A percentile compares a stretch with the other conserved stretches of the same genome.
phyloP scores from a whole-genome alignment of 1,284 basidiomycete genomes.

The Cryptococcus sp. region DNA sequence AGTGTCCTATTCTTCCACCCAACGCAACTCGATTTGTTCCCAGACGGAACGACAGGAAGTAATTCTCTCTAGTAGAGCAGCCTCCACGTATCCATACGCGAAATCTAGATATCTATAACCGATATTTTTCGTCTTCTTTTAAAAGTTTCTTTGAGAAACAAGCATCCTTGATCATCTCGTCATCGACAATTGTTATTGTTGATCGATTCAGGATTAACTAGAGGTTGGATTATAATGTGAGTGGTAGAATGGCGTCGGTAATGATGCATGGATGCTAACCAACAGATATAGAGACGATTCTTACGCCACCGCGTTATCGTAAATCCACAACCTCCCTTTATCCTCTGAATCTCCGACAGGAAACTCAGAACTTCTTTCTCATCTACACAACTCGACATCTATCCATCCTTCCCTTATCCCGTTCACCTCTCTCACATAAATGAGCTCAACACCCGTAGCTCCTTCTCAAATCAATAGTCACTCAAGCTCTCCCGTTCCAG shows the following conservation, averaged over 20 bases:
- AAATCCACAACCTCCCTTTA: background rate
- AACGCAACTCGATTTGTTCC: background rate
- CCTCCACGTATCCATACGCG: too few relatives aligned
- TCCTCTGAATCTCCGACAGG: background rate
- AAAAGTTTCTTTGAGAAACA: too few relatives aligned
- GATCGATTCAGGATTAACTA: too few relatives aligned
- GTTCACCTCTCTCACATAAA: constrained; percentile 15
- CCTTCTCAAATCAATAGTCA: constrained; percentile 14
- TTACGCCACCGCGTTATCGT: background rate
- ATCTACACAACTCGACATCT: background rate
- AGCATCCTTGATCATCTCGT: too few relatives aligned
- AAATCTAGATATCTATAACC: too few relatives aligned
- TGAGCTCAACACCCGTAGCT: constrained; percentile 31
- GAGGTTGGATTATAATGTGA: too few relatives aligned
- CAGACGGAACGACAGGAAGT: background rate
- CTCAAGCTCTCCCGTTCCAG: constrained; percentile 15
- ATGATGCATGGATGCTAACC: too few relatives aligned
- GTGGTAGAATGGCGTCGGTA: too few relatives aligned
- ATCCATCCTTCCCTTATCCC: background rate
- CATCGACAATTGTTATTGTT: too few relatives aligned
- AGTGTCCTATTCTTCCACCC: background rate
- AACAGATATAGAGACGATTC: background rate
- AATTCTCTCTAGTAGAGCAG: too few relatives aligned
- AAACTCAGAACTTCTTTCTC: background rate
- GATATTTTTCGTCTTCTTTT: too few relatives aligned